Conservation (phyloP, 2,329 filamentous ascomycete species). For the Hypoxylon sp. region DNA sequence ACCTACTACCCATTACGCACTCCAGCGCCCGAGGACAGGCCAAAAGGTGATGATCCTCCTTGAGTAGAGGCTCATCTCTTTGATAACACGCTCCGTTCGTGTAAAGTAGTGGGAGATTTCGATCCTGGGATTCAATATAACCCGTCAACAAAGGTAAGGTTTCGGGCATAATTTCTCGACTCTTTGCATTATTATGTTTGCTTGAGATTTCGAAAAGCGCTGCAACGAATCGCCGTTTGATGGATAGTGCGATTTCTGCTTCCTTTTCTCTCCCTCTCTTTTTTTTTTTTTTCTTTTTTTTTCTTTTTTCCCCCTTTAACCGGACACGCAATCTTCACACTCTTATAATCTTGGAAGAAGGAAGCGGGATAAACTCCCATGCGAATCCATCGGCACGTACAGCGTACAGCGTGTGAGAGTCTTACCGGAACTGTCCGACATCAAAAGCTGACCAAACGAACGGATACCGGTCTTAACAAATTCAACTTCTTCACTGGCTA, state of each 20-base stretch:
- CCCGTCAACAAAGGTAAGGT: conserved; percentile 39
- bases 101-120: conserved; percentile 33
- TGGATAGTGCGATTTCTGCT: conserved; percentile 25
- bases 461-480: conserved; percentile 9
- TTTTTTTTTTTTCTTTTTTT: too few relatives aligned
- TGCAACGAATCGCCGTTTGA: conserved; percentile 28
- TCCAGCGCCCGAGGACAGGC: conserved; percentile 25
- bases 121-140: conserved; percentile 33
- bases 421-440: conserved; percentile 16
- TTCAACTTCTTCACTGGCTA: conserved; percentile 11
- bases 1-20: conserved; percentile 25
- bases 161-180: conserved; percentile 18
- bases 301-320: too few relatives aligned
- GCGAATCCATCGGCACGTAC: conserved; percentile 20
- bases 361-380: conserved; percentile 19
- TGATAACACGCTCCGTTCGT: conserved; percentile 26
- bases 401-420: conserved; percentile 11
- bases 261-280: too few relatives aligned
- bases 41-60: conserved; percentile 30
- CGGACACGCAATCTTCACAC: conserved; percentile 20
- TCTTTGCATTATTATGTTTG: conserved; percentile 32
- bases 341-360: conserved; percentile 20
- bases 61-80: conserved; percentile 24
- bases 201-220: conserved; percentile 30
- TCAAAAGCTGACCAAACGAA: conserved; percentile 14